Evolutionary conservation across 768 basidiomycete genomes (phyloP), one percentile per base, ranked within the genome.

Genomic region (Termitomyces sp.): DNA sequence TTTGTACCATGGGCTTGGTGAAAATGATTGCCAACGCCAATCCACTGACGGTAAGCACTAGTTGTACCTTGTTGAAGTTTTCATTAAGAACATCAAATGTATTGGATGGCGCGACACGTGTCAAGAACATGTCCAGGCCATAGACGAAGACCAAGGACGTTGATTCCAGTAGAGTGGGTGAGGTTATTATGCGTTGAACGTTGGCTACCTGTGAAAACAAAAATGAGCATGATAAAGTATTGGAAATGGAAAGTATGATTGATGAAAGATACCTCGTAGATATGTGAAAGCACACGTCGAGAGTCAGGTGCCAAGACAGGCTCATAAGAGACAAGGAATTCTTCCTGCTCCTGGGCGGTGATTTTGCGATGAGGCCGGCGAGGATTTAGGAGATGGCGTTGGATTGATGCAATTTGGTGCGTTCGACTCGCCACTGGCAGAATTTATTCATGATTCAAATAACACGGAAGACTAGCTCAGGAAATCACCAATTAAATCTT

Each of bases 1-100:
- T 73, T 63, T 71, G 71, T 23, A 95, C 92, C 76, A 95, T 90
- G 32, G 94, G 94, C 68, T 82, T 85, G 21, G 86, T 86, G 37
- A 95, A 68, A n/a, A 84, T 69, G 60, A 97, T 91, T n/a, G 87
- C 95, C 5, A 82, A 64, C 2, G 76, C 79, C 57, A 98, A 69
- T 0, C 82, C 92, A 0, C 74, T 70, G 34, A 96, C 84, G 1
- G 94, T 98, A 29, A 94, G 71, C 60, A 95, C 83, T 23, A 98
- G 77, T 70, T 98, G 96, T 1, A 75, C 78, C 76, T 98, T 97
- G 76, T 98, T 98, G 72, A 98, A 98, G 65, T 78, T 86, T 69
- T 95, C 90, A 64, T 83, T 92, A 8, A 98, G 81, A 25, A 97
- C 86, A 66, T 98, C 96, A 65, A 98, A 98, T 19, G 93, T 92